Evolutionary conservation across 805 yeast genomes (phyloP).

Genomic region (Phaffomyces opuntiae): DNA sequence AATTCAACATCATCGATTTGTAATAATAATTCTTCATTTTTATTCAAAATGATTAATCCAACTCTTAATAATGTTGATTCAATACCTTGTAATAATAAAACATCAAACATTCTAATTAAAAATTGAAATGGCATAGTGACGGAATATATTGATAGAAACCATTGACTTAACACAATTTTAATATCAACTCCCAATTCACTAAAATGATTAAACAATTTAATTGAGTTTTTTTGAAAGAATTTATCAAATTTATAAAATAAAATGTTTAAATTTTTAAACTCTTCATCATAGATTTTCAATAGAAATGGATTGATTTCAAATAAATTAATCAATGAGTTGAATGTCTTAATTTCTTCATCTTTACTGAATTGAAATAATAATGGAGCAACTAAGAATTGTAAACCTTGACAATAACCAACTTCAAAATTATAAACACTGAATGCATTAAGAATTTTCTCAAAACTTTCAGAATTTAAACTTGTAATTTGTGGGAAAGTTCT

Average conservation of each 20-base stretch:
- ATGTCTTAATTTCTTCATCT: conserved; percentile 31
- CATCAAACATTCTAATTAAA: conserved; percentile 44
- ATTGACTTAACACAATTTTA: conserved; percentile 48
- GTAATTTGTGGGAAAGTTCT: conserved; percentile 52
- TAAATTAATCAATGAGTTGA: conserved; percentile 45
- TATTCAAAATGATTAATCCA: conserved; percentile 43
- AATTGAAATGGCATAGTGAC: conserved; percentile 52
- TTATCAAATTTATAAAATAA: conserved; percentile 46
- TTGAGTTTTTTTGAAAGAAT: conserved; percentile 34
- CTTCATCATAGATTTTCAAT: conserved; percentile 43
- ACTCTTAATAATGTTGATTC: conserved; percentile 49
- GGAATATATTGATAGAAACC: conserved; percentile 58
- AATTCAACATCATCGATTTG: conserved; percentile 33
- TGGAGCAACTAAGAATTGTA: conserved; percentile 56
- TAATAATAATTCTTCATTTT: conserved; percentile 35
- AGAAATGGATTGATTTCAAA: conserved; percentile 51
- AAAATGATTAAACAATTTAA: conserved; percentile 38
- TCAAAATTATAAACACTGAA: conserved; percentile 58
- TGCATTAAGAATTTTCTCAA: conserved; percentile 52
- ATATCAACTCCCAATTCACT: conserved; percentile 31
- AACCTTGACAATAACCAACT: conserved; percentile 65
- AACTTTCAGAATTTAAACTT: conserved; percentile 38
- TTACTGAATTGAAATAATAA: conserved; percentile 36
- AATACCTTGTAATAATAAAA: conserved; percentile 44
- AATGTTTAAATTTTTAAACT: conserved; percentile 45